These are phyloP conservation scores for Trematosphaeria pertusa DNA, from an alignment of 2,329 filamentous ascomycete genomes.

Conservation along the genomic window DNA sequence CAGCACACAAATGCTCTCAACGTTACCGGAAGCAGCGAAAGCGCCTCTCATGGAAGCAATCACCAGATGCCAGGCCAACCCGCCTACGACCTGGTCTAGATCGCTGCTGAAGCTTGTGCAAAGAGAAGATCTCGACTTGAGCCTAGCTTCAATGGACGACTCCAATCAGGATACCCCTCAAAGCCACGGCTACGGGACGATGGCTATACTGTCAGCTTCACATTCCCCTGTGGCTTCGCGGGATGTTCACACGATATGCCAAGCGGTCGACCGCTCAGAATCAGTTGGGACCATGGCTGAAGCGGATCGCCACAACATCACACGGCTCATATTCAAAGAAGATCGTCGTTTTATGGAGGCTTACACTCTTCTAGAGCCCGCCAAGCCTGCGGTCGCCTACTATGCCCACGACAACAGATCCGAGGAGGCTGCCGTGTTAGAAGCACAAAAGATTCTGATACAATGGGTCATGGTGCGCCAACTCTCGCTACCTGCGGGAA, in stretches of 20 bases:
- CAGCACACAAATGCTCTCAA: slow-evolving; percentile 72
- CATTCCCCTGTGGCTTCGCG: slow-evolving; percentile 42
- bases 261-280: slow-evolving; percentile 67
- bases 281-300: slow-evolving; percentile 81
- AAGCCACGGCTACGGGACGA: slow-evolving; percentile 15
- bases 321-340: slow-evolving; percentile 86
- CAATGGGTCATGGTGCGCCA: slow-evolving; percentile 87
- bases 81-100: slow-evolving; percentile 77
- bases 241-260: slow-evolving; percentile 81
- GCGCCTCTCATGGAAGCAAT: slow-evolving; percentile 84
- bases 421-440: slow-evolving; percentile 85
- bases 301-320: slow-evolving; percentile 80
- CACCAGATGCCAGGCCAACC: slow-evolving; percentile 80
- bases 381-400: slow-evolving; percentile 78
- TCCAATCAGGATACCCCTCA: slow-evolving; percentile 33
- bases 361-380: slow-evolving; percentile 81
- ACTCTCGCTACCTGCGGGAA: slow-evolving; percentile 84
- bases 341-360: slow-evolving; percentile 91
- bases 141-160: slow-evolving; percentile 24
- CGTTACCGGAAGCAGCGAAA: slow-evolving; percentile 83
- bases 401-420: slow-evolving; percentile 77
- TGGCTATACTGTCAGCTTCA: slow-evolving; percentile 19
- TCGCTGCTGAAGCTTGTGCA: slow-evolving; percentile 77
- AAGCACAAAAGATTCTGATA: slow-evolving; percentile 90
- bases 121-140: slow-evolving; percentile 75